Evolutionary conservation across 768 basidiomycete species (phyloP).

Genomic region (Hygrophorus pudorinus): DNA sequence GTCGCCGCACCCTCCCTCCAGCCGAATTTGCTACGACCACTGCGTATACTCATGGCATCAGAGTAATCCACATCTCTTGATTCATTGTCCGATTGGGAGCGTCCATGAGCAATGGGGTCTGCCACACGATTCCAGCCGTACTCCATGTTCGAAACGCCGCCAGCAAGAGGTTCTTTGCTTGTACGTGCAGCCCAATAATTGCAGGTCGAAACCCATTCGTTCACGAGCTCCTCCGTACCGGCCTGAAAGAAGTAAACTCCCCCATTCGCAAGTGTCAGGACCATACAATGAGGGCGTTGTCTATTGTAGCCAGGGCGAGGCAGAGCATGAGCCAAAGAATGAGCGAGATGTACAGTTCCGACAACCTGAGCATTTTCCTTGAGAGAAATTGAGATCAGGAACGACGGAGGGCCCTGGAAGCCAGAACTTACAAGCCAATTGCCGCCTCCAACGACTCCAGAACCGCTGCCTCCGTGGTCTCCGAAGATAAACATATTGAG

Average conservation of each 20-base stretch:
- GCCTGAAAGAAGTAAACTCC: conserved; percentile 98
- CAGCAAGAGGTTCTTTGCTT: conserved; percentile 89
- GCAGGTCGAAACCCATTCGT: conserved; percentile 98
- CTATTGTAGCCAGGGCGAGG: conserved; percentile 89
- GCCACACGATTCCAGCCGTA: conserved; percentile 90
- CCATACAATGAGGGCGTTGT: conserved; percentile 91
- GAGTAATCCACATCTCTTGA: conserved; percentile 38
- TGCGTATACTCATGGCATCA: conserved; percentile 66
- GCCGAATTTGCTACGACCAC: conserved; percentile 65
- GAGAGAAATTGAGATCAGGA: conserved; percentile 10
- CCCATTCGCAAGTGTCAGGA: conserved; percentile 78
- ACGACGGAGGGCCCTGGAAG: background rate
- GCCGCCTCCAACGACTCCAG: conserved; percentile 80
- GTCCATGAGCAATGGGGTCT: conserved; percentile 39
- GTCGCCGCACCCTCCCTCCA: conserved; percentile 62
- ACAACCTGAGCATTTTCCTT: conserved; percentile 82
- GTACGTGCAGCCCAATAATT: conserved; percentile 98
- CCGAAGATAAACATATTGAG: conserved; percentile 96
- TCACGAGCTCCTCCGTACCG: conserved; percentile 96
- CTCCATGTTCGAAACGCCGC: conserved; percentile 98
- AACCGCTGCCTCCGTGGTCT: conserved; percentile 49
- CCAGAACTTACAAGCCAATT: conserved; percentile 85
- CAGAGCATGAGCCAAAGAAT: conserved; percentile 78
- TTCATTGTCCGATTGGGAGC: conserved; percentile 52
- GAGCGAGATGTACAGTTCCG: conserved; percentile 76